Conservation (phyloP, 371 early-diverging fungal genomes). For the Blastocladiella emersonii region DNA sequence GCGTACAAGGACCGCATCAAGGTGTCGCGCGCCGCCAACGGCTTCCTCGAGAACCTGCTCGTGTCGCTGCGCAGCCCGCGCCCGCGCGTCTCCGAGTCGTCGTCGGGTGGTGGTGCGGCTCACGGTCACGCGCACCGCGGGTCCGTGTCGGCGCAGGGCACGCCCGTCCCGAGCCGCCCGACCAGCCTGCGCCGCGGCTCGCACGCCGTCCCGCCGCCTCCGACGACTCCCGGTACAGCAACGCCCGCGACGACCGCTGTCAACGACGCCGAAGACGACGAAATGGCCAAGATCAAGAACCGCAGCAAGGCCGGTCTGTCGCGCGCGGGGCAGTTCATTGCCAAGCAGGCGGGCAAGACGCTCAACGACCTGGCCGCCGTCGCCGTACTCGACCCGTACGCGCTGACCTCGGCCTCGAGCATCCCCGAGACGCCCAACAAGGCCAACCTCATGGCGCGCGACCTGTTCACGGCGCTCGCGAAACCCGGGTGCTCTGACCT, state of each 20-base stretch:
- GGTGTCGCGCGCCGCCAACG: constrained; percentile 4
- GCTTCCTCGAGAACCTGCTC: constrained; percentile 10
- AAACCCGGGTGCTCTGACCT: background rate
- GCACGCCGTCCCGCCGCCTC: too few relatives aligned
- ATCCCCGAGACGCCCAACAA: background rate
- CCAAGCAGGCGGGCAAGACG: background rate
- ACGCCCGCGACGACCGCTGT: background rate
- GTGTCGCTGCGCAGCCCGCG: background rate
- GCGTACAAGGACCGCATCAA: constrained; percentile 32
- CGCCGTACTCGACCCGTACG: background rate
- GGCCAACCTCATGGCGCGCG: background rate
- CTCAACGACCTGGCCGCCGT: background rate
- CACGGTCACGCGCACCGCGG: too few relatives aligned
- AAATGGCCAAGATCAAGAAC: too few relatives aligned
- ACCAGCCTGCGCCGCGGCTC: too few relatives aligned
- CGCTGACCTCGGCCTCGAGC: background rate
- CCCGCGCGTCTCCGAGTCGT: background rate
- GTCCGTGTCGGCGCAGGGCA: background rate
- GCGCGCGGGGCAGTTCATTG: background rate
- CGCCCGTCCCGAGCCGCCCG: background rate
- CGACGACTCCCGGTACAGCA: too few relatives aligned
- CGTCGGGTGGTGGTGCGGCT: too few relatives aligned
- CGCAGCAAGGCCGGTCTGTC: background rate
- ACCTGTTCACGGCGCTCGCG: background rate
- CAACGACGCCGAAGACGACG: too few relatives aligned